Base-by-base conservation (phyloP, 2,329 filamentous ascomycete species). In the Allantophomopsis cytisporea region DNA sequence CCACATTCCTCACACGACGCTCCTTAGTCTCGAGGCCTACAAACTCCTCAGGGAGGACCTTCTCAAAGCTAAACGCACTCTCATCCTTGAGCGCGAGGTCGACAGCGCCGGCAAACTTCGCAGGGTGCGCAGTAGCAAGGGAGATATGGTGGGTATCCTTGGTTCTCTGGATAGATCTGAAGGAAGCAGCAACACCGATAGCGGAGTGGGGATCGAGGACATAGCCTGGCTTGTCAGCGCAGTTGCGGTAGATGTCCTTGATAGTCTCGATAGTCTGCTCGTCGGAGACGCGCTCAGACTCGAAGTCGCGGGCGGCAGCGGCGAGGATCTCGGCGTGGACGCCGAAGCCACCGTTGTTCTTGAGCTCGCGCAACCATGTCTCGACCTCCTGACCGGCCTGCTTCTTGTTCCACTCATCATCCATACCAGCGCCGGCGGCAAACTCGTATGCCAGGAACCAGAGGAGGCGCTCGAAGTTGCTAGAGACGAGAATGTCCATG, bases 401-500 rank as follows among this genome's bases (percentile, higher is more conserved):
- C 57, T 69, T 76, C 62, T 75, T 74, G 59, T 73, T 79, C 66
- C 71, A 80, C 47, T 70, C 64, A 39, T 76, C 71, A 50, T 80
- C 73, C 68, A 78, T 73, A 38, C 73, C 72, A 4, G 68, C 67
- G 11, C 58, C 64, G 6, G 64, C 55, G 14, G 75, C 76, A 44
- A 78, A 80, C 49, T 83, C 73, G 62, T 85, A 84, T 2, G 86
- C 81, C 20, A 96, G 68, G 68, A 85, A 95, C 89, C 89, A 96
- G 10, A 98, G 70, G 5, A 98, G 69, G 23, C 91, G 77, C 68
- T 98, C 91, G 57, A 98, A 96, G 66, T 98, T 98, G 58, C 83
- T 91, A 17, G 83, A 89, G 11, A 96, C 88, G 3, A 96, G 69
- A 48, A 96, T 96, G 59, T 98, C 91, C 91, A 98, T 96, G 35